Base-by-base conservation (phyloP, 2,329 filamentous ascomycete species). In the Hypoxylon sp. region DNA sequence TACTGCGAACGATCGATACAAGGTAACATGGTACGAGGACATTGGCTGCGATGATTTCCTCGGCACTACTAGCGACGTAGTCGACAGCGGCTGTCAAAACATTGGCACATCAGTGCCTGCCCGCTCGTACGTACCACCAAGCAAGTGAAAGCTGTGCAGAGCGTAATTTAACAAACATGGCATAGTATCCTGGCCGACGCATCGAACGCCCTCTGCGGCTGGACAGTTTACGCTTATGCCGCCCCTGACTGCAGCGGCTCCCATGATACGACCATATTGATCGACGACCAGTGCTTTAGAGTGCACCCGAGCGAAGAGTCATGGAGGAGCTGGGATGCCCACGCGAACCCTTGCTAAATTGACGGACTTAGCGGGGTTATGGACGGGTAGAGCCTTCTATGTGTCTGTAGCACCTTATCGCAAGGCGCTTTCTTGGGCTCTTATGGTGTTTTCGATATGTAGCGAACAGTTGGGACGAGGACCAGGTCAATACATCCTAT, bases 11-110 rank as follows among this genome's bases (percentile, higher is more conserved):
- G 46, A 48, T 3, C 46, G 46, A 24, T 48, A 8, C 6, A 48
- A 48, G 19, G 11, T 48, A 8, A 48, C 46, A 15, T 27, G 21
- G 46, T 48, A 48, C 21, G 21, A 27, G 15, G 46, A 48, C 46
- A 29, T 29, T n/a, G 19, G 19, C 46, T 48, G 46, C 46, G 21
- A 29, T n/a, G 46, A 48, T 15, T 48, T 48, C 46, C 46, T 48
- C 3, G 46, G 46, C 46, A 48, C 46, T 10, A 27, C 19, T 4
- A 48, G 46, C 46, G 15, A n/a, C 21, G 6, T 4, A 1, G 8
- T 13, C 29, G 21, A 15, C 21, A 29, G 24, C 19, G 46, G 46
- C n/a, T 48, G 46, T 11, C 19, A 13, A 6, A 48, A 48, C 10
- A 24, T 48, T 13, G 21, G 21, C 15, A 13, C 21, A 17, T 48